Conservation (phyloP, 2,329 filamentous ascomycete species). For the Fusarium mexicanum region DNA sequence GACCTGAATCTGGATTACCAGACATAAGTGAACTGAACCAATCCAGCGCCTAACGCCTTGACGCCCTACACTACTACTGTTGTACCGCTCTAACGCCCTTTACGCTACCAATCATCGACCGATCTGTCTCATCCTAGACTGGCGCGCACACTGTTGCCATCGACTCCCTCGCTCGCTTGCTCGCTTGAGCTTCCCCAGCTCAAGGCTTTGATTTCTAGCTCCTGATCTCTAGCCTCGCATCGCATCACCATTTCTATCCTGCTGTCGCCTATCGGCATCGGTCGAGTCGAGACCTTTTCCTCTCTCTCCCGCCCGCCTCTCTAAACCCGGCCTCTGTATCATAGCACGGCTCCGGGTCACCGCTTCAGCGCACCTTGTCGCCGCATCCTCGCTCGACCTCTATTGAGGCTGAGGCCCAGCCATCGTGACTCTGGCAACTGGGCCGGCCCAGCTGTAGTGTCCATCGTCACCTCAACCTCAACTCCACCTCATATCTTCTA, state of each 20-base stretch:
- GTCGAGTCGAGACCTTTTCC: conserved; percentile 4
- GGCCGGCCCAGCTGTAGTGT: conserved; percentile 43
- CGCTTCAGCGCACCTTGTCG: conserved; percentile 26
- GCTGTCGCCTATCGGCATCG: conserved; percentile 25
- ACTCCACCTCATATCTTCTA: conserved; percentile 13
- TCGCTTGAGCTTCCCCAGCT: conserved; percentile 31
- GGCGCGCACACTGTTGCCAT: conserved; percentile 37
- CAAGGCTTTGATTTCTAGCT: conserved; percentile 29
- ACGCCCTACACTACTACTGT: conserved; percentile 25
- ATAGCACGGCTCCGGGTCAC: conserved; percentile 25
- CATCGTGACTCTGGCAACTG: conserved; percentile 42
- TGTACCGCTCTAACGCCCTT: conserved; percentile 33
- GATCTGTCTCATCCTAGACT: conserved; percentile 36
- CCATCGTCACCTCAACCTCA: conserved; percentile 22
- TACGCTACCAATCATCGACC: conserved; percentile 45
- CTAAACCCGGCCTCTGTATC: conserved; percentile 4
- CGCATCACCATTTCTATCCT: conserved; percentile 11
- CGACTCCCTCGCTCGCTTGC: conserved; percentile 30
- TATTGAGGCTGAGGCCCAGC: conserved; percentile 35
- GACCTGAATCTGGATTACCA: conserved; percentile 9
- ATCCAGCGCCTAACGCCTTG: conserved; percentile 39
- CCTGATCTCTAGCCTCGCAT: conserved; percentile 31
- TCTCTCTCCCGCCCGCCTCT: conserved; percentile 3
- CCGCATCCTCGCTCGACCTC: conserved; percentile 19
- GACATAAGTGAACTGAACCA: conserved; percentile 4